Evolutionary conservation across 2,329 filamentous ascomycete species (phyloP), one percentile per base, ranked within the genome.

Genomic region (Fusarium decemcellulare): DNA sequence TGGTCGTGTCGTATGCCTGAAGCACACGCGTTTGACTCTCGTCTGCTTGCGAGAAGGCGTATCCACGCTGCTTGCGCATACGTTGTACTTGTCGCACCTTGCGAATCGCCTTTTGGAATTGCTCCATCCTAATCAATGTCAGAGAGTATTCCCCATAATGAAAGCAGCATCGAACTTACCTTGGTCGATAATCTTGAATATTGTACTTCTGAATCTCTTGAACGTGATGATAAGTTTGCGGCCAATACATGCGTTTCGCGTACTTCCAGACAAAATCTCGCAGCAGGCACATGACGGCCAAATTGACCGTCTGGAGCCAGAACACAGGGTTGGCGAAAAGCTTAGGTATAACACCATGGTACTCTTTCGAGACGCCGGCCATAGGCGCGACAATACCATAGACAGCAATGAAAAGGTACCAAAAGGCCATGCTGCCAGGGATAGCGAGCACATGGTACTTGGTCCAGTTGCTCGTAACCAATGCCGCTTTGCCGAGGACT

Each of bases 161-260:
- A 29, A 8, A 11, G 2, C 6, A 30, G 12, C 10, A 16, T 37
- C 48, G 10, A 53, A 85, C 87, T 73, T 88, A 95, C 93, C 96
- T 91, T 67, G 96, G 96, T 77, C 96, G 88, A 82, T 99, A 99
- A 83, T 99, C 96, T 83, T 99, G 96, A 65, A 99, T 97, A 76
- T 99, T 99, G 84, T 98, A 99, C 83, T 99, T 99, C 81, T 99
- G 96, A 74, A 99, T 99, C 84, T 99, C 96, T 81, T 99, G 96
- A 69, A 99, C 96, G 80, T 99, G 96, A 75, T 99, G 96, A 77
- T 99, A 99, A 44, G 93, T 91, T 82, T 98, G 93, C 23, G 96
- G 96, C 73, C 91, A 92, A 83, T 98, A 99, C 94, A 99, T 98
- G 71, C 96, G 89, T 86, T 97, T 98, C 66, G 90, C 91, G 74